phyloP scores from a whole-genome alignment of 2,329 filamentous ascomycete genomes.

The Nemania abortiva region DNA sequence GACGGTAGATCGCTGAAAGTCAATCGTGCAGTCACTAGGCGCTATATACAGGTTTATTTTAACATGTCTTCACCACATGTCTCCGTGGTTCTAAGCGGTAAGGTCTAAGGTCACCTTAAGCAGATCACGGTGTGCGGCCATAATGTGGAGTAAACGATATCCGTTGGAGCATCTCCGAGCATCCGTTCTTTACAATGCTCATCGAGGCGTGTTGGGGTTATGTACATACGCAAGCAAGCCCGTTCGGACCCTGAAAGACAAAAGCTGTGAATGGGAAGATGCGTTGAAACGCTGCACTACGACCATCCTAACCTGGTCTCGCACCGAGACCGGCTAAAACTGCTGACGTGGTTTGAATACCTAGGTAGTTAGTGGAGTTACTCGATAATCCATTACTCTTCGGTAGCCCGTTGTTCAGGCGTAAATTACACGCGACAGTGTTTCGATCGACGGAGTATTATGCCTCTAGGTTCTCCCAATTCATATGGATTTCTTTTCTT shows the following conservation, averaged over 20 bases:
- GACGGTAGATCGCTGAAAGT: constrained; percentile 28
- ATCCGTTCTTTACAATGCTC: constrained; percentile 23
- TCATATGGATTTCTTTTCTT: constrained; percentile 8
- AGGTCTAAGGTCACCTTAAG: constrained; percentile 5
- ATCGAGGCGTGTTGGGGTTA: constrained; percentile 18
- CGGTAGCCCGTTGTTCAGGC: constrained; percentile 13
- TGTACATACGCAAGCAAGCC: constrained; percentile 18
- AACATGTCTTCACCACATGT: constrained; percentile 3
- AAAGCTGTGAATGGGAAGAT: constrained; percentile 22
- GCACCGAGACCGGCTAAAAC: constrained; percentile 38
- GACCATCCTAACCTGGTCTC: constrained; percentile 39
- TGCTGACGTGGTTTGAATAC: constrained; percentile 40
- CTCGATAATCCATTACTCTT: constrained; percentile 16
- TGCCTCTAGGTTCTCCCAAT: constrained; percentile 16
- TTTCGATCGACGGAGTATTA: constrained; percentile 9
- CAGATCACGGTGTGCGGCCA: constrained; percentile 24
- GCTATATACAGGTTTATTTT: constrained; percentile 10
- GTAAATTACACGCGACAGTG: constrained; percentile 17
- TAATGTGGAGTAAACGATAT: constrained; percentile 23
- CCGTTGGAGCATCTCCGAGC: constrained; percentile 25
- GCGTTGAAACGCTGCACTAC: constrained; percentile 40
- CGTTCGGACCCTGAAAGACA: constrained; percentile 22
- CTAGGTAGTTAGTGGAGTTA: constrained; percentile 22
- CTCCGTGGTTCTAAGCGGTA: not conserved
- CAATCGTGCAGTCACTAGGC: constrained; percentile 29